A percentile compares a stretch with the other conserved stretches of the same genome.
Evolutionary conservation across 1,284 basidiomycete species (phyloP).

Genomic region (Mixia osmundae): DNA sequence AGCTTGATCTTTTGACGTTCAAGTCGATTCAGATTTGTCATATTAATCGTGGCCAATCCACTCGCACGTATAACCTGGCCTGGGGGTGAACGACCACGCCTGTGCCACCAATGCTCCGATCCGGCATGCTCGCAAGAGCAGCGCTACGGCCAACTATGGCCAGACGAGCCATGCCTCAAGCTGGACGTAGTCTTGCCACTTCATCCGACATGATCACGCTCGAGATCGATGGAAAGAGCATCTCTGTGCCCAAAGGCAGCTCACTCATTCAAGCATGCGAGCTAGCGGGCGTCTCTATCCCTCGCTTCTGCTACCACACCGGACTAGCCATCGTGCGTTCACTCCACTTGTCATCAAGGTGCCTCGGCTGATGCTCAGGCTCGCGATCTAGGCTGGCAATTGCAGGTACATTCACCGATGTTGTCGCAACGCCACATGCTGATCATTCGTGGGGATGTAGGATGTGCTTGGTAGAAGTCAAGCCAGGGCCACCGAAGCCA

Average conservation of each 20-base stretch:
- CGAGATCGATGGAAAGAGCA: no score
- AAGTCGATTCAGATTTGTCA: no score
- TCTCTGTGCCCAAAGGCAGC: conserved; percentile 34
- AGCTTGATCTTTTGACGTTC: no score
- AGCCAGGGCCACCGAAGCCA: conserved; percentile 17
- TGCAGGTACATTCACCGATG: conserved; percentile 41
- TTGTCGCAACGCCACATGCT: conserved; percentile 1
- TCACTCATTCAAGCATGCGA: conserved; percentile 88
- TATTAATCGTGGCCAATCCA: no score
- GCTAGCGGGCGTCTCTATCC: conserved; percentile 16
- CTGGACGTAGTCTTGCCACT: no score
- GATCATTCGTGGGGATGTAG: conserved; percentile 21
- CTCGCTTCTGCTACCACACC: conserved; percentile 5
- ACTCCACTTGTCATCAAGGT: neutral
- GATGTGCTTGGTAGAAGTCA: conserved; percentile 92
- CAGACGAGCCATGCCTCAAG: no score
- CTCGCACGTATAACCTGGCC: no score
- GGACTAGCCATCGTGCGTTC: neutral
- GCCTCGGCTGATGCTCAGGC: conserved; percentile 24
- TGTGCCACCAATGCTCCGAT: no score
- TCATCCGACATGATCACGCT: no score
- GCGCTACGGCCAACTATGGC: no score
- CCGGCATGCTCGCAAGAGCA: no score
- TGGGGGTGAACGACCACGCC: no score
- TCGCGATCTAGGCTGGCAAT: conserved; percentile 85